Base-by-base conservation (phyloP, 805 yeast genomes). In the Starmerella sirachaensis region DNA sequence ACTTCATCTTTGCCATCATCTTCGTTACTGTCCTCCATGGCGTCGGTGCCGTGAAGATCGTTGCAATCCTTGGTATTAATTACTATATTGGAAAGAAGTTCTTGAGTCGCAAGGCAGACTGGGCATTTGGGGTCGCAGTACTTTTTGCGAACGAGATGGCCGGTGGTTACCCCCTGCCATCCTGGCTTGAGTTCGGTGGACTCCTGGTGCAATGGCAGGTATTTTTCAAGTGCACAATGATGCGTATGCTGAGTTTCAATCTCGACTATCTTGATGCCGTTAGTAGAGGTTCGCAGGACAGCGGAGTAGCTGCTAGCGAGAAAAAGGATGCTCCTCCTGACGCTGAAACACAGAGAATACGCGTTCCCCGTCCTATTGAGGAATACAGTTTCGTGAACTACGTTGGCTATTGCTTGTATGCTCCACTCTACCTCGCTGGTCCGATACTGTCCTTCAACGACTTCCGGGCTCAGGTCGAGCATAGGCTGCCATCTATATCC, bases 391-490 rank as follows among this genome's bases (percentile, higher is more conserved):
- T 74, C n/a, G 35, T 58, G 29, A 80, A 82, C 54, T 83, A 79
- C 55, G 43, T 84, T 29, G 76, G 93, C 0, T 91, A 85, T 54
- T 56, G 82, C 23, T 61, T 78, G 5, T 91, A 91, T 52, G 72
- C 94, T 0, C 99, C 99, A 3, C 62, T 91, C 33, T 82, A 81
- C 59, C 76, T 91, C 49, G 96, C 94, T 2, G 99, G 99, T 1
- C 99, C 99, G 18, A 75, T 91, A 13, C 55, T 91, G 29, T 81
- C 97, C 0, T 91, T 81, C 64, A 91, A 91, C 60, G 98, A 91
- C 58, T 91, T 76, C 57, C 58, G 80, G 29, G 76, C 77, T 49
- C 98, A 91, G 61, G 30, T 45, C 13, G 29, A 48, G 33, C 65
- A 69, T 45, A 66, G 73, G 13, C 60, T 78, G 13, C 67, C 78